Percentiles rank a stretch among this genome's conserved stretches.
Conservation (phyloP, 768 basidiomycete species). For the Boletus coccyginus region DNA sequence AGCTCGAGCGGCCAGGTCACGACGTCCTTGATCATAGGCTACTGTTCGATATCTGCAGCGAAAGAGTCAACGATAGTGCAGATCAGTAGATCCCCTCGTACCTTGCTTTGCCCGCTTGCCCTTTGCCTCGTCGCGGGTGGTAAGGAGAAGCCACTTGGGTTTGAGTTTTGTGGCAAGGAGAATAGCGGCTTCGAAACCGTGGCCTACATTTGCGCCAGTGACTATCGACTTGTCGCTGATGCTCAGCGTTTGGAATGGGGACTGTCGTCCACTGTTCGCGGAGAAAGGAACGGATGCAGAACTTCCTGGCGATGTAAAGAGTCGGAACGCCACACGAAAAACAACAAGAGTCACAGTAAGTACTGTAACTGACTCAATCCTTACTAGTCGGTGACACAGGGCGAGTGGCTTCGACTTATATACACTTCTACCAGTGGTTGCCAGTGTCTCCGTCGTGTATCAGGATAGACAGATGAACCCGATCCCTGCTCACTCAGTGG, state of each 20-base stretch:
- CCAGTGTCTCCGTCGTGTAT: too few species aligned
- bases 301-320: slow-evolving; percentile 12
- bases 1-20: slow-evolving; percentile 36
- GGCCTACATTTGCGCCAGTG: slow-evolving; percentile 28
- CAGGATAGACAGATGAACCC: too few species aligned
- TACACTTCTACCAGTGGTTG: too few species aligned
- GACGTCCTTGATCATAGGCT: slow-evolving; percentile 2
- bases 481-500: too few species aligned
- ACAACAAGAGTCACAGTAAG: too few species aligned
- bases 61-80: not conserved
- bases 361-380: too few species aligned
- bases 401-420: too few species aligned
- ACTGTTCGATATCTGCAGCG: slow-evolving; percentile 19
- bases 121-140: slow-evolving; percentile 24
- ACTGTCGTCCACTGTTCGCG: slow-evolving; percentile 29
- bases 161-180: slow-evolving; percentile 21
- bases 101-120: slow-evolving; percentile 18
- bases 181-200: slow-evolving; percentile 30
- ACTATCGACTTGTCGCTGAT: slow-evolving; percentile 24
- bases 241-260: slow-evolving; percentile 19
- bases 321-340: too few species aligned
- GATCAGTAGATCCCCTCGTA: not conserved
- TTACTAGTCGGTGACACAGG: too few species aligned
- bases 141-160: slow-evolving; percentile 25
- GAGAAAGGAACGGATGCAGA: slow-evolving; percentile 16